Base-by-base conservation (phyloP, 352 stramenopile species). In the Phytophthora pinifolia region DNA sequence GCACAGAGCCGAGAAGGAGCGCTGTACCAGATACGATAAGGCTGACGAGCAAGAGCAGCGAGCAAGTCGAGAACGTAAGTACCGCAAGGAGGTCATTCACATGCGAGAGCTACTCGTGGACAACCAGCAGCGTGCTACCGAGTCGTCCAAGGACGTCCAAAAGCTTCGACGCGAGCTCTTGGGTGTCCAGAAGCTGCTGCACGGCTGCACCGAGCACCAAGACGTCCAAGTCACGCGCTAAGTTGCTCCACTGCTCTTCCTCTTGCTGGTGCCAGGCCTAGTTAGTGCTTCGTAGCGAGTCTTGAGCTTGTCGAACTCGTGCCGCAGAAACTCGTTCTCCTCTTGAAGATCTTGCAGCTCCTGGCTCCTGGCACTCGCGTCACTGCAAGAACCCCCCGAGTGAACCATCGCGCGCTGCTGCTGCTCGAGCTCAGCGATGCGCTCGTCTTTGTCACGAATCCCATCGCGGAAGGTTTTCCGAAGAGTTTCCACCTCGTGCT, bases 291-390 rank as follows among this genome's bases (percentile, higher is more conserved):
- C 78, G 62, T 89, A 90, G 27, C 74, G 71, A 6, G 60, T 62
- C 54, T 87, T 86, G 32, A 91, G 66, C 27, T 75, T 79, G 41
- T 87, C 70, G 50, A 89, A 87, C 35, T 89, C 77, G 17, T 82
- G 65, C 4, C 79, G 70, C 22, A 92, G 42, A 30, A 81, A 89
- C 29, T 71, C 46, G 46, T 92, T 92, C 33, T 92, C 79, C 31
- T 88, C 74, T 33, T 83, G 63, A 37, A 88, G 55, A 44, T 89
- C 77, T 17, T 69, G 56, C 9, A 86, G 46, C 20, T 85, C 71
- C 32, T 74, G 65, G 15, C 35, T 54, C 33, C 73, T 50, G 4
- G 6, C 59, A 14, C 51, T 55, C 2, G 20, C 22, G 20, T 64
- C 41, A 32, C 27, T 15, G n/a, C 18, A 32, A 50, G 32, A 6